Base-by-base conservation (phyloP, 768 basidiomycete genomes). In the Boletus vermiculosoides region DNA sequence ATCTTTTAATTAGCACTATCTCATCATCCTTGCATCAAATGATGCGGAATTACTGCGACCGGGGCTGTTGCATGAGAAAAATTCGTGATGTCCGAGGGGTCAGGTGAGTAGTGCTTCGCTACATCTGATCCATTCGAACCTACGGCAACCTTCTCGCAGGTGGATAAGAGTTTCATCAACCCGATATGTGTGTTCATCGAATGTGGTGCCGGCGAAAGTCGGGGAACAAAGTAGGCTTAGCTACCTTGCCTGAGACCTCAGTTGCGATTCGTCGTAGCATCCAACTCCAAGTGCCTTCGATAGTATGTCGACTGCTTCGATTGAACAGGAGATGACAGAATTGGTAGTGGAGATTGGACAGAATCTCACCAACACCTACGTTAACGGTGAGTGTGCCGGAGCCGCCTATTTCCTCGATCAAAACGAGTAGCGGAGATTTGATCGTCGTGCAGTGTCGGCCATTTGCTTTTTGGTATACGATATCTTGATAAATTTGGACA, bases 401-500 rank as follows among this genome's bases (percentile, higher is more conserved):
- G 5, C 2, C 9, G 1, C 16, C 12, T 1, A 44, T 33, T n/a
- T 44, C 22, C 15, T 34, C 11, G 7, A 30, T 44, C 15, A 23
- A 8, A 7, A 2, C 11, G 16, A 25, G 6, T 25, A 18, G 34
- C n/a, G 16, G 16, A 20, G 3, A 16, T 22, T 15, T 34, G 15
- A 15, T 25, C 12, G 6, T 18, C 12, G 44, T 11, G 28, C 28
- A 56, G 51, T 56, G 18, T 34, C 50, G 3, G 22, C 44, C 5
- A 53, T 46, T 2, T 15, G 30, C 44, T 46, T 53, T 16, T 22
- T 56, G 30, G 0, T 56, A 3, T 53, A 53, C 3, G 55, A 56
- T 15, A 13, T 56, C 7, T 40, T 53, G 55, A 53, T 56, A 18
- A 56, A 56, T 36, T 25, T 56, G 4, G 55, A 56, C 5, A 52